These are phyloP conservation scores for Prunus dulcis DNA, from an alignment of 306 rosid species.

Conservation along the genomic window DNA sequence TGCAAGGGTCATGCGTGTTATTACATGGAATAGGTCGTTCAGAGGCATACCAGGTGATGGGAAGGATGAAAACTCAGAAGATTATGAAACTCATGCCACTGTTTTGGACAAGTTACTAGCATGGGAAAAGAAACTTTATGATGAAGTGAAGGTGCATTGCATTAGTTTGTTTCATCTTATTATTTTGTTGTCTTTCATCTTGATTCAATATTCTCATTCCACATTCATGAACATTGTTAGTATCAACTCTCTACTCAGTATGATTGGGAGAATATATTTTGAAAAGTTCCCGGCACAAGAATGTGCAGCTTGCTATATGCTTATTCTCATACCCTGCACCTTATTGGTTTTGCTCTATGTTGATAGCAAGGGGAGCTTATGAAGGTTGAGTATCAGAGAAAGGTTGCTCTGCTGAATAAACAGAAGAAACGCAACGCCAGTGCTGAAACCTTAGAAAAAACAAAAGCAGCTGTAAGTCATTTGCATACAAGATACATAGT, in stretches of 20 bases:
- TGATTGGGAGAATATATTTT: neutral
- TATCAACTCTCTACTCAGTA: neutral
- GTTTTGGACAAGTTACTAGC: slow-evolving; percentile 84
- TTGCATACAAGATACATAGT: slow-evolving; percentile 81
- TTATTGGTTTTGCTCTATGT: neutral
- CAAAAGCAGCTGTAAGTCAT: slow-evolving; percentile 88
- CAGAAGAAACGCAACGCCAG: slow-evolving; percentile 69
- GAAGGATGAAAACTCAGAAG: slow-evolving; percentile 76
- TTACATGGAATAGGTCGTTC: slow-evolving; percentile 76
- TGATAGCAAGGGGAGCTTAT: slow-evolving; percentile 87
- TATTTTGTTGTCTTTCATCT: slow-evolving; percentile 4
- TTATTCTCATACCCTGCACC: neutral
- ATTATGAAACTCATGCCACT: slow-evolving; percentile 79
- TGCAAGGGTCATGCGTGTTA: slow-evolving; percentile 79
- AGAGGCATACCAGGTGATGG: slow-evolving; percentile 68
- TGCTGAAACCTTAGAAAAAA: slow-evolving; percentile 72
- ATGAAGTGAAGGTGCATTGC: slow-evolving; percentile 69
- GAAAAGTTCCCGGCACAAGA: neutral
- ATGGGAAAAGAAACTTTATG: slow-evolving; percentile 92
- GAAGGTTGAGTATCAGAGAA: slow-evolving; percentile 81
- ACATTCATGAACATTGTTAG: neutral
- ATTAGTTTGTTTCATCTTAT: neutral
- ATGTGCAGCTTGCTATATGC: neutral
- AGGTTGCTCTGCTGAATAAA: slow-evolving; percentile 66
- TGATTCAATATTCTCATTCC: neutral